These are phyloP conservation scores for Penicillium psychrosexuale DNA, from an alignment of 2,329 filamentous ascomycete genomes.

Conservation along the genomic window DNA sequence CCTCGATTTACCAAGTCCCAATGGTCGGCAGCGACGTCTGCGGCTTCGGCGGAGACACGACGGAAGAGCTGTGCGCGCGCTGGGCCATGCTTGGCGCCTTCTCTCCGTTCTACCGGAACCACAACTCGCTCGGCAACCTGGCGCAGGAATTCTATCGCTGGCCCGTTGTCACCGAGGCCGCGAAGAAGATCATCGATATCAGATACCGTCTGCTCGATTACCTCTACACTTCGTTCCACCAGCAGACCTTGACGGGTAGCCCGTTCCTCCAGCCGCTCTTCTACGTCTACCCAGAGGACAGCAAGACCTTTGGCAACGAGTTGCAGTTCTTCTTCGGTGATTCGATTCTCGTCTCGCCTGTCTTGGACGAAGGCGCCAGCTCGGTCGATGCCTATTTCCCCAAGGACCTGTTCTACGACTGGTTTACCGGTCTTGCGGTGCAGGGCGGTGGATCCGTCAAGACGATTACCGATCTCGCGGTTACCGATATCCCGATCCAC, in stretches of 20 bases:
- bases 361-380: conserved; percentile 52
- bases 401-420: conserved; percentile 59
- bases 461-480: conserved; percentile 46
- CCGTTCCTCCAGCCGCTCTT: conserved; percentile 69
- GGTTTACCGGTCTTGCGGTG: conserved; percentile 51
- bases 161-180: conserved; percentile 60
- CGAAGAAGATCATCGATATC: conserved; percentile 65
- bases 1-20: conserved; percentile 64
- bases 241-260: conserved; percentile 58
- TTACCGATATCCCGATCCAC: conserved; percentile 60
- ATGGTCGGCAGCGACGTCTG: conserved; percentile 73
- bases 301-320: conserved; percentile 51
- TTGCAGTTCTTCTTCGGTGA: conserved; percentile 61
- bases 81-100: conserved; percentile 74
- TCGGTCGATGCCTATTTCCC: conserved; percentile 57
- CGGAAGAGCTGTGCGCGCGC: conserved; percentile 67
- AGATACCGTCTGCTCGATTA: conserved; percentile 79
- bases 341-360: conserved; percentile 55
- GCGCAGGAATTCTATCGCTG: conserved; percentile 72
- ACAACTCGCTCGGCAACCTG: conserved; percentile 56
- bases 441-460: conserved; percentile 45
- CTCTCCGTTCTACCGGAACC: conserved; percentile 72
- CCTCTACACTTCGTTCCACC: conserved; percentile 68
- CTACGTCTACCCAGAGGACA: conserved; percentile 64
- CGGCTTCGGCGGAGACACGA: conserved; percentile 67